Evolutionary conservation across 768 basidiomycete species (phyloP).

Genomic region (Arthromyces matolae): DNA sequence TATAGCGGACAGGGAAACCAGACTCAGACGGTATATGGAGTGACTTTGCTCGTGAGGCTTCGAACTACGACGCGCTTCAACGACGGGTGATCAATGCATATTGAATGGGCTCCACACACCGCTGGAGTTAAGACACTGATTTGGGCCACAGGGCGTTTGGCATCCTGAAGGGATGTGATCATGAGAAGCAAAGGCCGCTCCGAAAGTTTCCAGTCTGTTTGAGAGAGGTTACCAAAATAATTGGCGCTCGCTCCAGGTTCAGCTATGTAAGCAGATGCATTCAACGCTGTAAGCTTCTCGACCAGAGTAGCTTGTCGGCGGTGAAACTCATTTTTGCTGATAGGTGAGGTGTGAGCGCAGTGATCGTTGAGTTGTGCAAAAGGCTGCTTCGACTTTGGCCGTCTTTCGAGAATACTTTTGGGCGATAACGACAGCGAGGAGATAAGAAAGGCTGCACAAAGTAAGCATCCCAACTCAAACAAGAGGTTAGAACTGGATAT

Average conservation of each 20-base stretch:
- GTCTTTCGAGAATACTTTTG: no score
- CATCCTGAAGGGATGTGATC: constrained; percentile 40
- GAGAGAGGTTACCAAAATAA: constrained; percentile 73
- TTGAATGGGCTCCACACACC: constrained; percentile 14
- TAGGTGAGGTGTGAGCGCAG: constrained; percentile 48
- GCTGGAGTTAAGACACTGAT: constrained; percentile 68
- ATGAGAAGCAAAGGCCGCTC: constrained; percentile 77
- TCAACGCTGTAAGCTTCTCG: constrained; percentile 40
- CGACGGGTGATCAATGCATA: neutral
- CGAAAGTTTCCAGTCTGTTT: constrained; percentile 60
- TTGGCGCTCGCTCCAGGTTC: constrained; percentile 72
- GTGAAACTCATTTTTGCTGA: constrained; percentile 42
- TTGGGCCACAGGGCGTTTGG: constrained; percentile 31
- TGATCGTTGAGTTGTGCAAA: constrained; percentile 24
- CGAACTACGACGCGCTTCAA: constrained; percentile 41
- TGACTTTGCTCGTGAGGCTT: constrained; percentile 63
- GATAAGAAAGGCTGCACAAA: neutral
- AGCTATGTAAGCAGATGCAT: constrained; percentile 68
- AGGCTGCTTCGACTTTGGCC: neutral
- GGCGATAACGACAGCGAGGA: no score
- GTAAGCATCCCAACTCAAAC: neutral
- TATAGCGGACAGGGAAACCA: constrained; percentile 38
- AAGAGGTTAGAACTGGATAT: no score
- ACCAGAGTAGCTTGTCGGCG: constrained; percentile 55
- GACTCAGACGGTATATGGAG: constrained; percentile 48